Percentiles rank a stretch among this genome's conserved stretches.
phyloP scores from a whole-genome alignment of 2,329 filamentous ascomycete species.

The Penicillium italicum region DNA sequence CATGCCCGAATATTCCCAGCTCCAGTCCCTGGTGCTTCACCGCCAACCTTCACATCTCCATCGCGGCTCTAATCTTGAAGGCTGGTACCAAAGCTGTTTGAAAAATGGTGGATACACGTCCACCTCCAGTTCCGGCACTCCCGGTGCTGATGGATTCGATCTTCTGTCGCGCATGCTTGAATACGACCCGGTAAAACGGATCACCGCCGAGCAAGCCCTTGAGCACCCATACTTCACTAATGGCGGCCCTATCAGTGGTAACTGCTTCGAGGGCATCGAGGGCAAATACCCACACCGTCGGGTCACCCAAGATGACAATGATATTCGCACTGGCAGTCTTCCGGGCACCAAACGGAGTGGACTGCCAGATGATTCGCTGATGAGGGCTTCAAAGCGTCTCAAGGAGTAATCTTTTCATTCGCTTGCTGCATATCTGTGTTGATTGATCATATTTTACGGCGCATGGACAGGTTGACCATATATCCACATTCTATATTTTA shows the following conservation, averaged over 20 bases:
- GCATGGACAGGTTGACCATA: neutral
- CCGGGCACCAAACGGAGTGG: slow-evolving; percentile 89
- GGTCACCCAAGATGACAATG: slow-evolving; percentile 92
- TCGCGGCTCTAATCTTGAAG: slow-evolving; percentile 62
- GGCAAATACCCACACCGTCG: slow-evolving; percentile 84
- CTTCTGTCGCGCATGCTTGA: slow-evolving; percentile 79
- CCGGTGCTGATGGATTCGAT: slow-evolving; percentile 74
- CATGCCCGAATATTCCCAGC: slow-evolving; percentile 82
- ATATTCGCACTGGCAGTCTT: slow-evolving; percentile 84
- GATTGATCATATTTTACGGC: neutral
- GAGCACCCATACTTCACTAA: slow-evolving; percentile 83
- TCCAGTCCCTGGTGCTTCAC: slow-evolving; percentile 51
- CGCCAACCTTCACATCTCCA: slow-evolving; percentile 49
- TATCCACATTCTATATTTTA: slow-evolving; percentile 2
- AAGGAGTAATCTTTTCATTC: slow-evolving; percentile 41
- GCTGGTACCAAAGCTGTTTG: slow-evolving; percentile 73
- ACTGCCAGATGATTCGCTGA: slow-evolving; percentile 74
- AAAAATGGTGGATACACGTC: slow-evolving; percentile 54
- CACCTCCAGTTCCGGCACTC: slow-evolving; percentile 51
- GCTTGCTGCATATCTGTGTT: neutral
- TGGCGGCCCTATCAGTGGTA: slow-evolving; percentile 64
- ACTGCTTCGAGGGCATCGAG: slow-evolving; percentile 88
- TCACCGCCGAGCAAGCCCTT: slow-evolving; percentile 85
- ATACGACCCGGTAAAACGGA: slow-evolving; percentile 84
- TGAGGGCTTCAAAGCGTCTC: slow-evolving; percentile 54